phyloP scores from a whole-genome alignment of 495 filamentous ascomycete genomes.

The Talaromyces wortmannii region DNA sequence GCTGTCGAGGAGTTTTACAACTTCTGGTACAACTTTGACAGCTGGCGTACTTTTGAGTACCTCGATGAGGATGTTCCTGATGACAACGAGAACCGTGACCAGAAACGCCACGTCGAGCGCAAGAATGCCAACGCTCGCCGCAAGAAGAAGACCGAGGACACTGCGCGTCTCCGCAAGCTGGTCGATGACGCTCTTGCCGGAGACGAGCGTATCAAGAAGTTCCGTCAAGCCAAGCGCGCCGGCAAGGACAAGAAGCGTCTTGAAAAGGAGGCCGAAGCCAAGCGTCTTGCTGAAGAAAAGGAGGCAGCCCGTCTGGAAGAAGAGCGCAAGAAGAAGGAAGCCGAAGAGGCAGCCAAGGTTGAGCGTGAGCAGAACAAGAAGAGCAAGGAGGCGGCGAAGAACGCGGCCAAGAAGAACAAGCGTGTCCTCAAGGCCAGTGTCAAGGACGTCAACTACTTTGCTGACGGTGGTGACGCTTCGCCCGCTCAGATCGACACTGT shows the following conservation, averaged over 20 bases:
- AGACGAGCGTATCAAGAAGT: conserved; percentile 95
- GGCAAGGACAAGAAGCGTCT: conserved; percentile 89
- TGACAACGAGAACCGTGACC: conserved; percentile 97
- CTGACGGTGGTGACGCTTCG: conserved; percentile 54
- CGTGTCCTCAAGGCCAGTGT: conserved; percentile 83
- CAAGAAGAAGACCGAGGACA: conserved; percentile 99
- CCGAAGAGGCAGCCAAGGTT: conserved; percentile 78
- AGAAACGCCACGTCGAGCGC: conserved; percentile 94
- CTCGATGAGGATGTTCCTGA: conserved; percentile 98
- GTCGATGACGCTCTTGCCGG: conserved; percentile 75
- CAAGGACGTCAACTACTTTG: conserved; percentile 93
- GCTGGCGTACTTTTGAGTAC: conserved; percentile 96
- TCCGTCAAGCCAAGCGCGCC: conserved; percentile 83
- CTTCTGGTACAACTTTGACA: conserved; percentile 99
- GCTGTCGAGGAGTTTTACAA: conserved; percentile 95
- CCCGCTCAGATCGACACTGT: conserved; percentile 72
- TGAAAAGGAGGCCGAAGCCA: conserved; percentile 87
- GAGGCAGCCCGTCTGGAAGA: conserved; percentile 70
- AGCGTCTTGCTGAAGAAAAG: conserved; percentile 74
- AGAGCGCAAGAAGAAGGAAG: conserved; percentile 67
- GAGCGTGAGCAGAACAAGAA: conserved; percentile 85
- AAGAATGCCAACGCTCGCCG: conserved; percentile 97
- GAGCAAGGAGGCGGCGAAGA: conserved; percentile 95
- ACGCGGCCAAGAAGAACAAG: conserved; percentile 99
- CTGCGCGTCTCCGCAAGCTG: conserved; percentile 75